Evolutionary conservation across 169 alveolate species (phyloP), one percentile per base, ranked within the genome.

Genomic region (Plasmodium inui): DNA sequence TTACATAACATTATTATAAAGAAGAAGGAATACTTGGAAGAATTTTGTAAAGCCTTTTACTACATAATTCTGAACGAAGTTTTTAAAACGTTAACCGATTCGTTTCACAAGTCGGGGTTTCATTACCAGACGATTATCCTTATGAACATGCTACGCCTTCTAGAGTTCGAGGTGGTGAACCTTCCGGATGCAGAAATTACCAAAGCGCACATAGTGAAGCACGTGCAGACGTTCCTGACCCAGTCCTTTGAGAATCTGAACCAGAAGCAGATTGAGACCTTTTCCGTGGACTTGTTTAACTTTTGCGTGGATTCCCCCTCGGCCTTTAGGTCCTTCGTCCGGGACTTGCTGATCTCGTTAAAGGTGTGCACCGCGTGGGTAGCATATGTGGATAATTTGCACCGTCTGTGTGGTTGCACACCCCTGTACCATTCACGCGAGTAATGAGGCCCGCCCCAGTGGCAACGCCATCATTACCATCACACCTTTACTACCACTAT

Each of bases 71-170:
- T 97, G 96, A 96, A 97, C 74, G 99, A 98, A 92, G 95, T 97
- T 32, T 96, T 98, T 55, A 94, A 96, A 41, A 98, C 98, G 12
- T 93, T 98, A 94, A 98, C 99, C 14, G 99, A 98, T 86, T 97
- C 98, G 17, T 96, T 97, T 84, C 99, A 98, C 82, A 97, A 97
- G 92, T 97, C 98, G 8, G 99, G 99, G 9, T 97, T 98, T 94
- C 97, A 97, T 55, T 96, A 96, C 55, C 99, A 98, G 93, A 97
- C 98, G 4, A 96, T 96, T 92, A 93, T 97, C 37, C 94, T 97
- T 9, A 95, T 93, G 93, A 94, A 96, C 28, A 61, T 97, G 78
- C 92, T 97, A 81, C 93, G 93, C 83, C 81, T 97, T 26, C 71
- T 95, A 3, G 97, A 97, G 74, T 95, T 95, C 74, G 96, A 96